Evolutionary conservation across 257 asterid genomes (phyloP).

Genomic region (Solanum dulcamara): DNA sequence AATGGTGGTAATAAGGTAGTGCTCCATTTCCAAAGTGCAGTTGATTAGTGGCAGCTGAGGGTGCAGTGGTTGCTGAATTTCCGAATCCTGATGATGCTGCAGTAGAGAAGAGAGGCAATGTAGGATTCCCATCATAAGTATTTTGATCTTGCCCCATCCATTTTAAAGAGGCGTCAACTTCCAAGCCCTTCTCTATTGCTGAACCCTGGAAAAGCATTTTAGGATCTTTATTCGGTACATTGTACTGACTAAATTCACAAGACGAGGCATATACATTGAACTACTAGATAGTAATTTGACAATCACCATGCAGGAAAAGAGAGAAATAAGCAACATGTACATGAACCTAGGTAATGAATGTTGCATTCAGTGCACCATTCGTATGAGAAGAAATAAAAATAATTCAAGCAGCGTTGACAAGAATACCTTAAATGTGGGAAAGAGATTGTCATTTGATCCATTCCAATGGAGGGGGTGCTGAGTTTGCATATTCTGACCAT

Average conservation of each 20-base stretch:
- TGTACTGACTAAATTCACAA: neutral
- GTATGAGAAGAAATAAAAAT: neutral
- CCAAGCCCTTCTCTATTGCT: constrained; percentile 48
- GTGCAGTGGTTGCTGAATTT: constrained; percentile 21
- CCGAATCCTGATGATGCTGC: constrained; percentile 99
- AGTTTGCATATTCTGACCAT: constrained; percentile 12
- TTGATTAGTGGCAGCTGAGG: constrained; percentile 26
- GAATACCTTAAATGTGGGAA: constrained; percentile 45
- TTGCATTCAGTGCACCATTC: neutral
- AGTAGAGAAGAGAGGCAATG: constrained; percentile 42
- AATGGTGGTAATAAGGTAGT: constrained; percentile 17
- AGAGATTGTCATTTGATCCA: constrained; percentile 26
- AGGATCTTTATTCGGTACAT: neutral
- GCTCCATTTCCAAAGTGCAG: constrained; percentile 17
- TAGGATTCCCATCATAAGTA: constrained; percentile 16
- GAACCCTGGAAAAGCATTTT: constrained; percentile 39
- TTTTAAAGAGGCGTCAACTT: constrained; percentile 28
- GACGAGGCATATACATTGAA: neutral
- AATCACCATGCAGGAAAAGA: neutral
- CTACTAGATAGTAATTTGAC: neutral
- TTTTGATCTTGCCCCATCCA: constrained; percentile 26
- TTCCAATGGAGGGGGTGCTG: constrained; percentile 30
- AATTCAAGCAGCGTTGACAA: neutral
- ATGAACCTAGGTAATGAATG: neutral
- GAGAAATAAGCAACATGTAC: neutral